These are phyloP conservation scores for Globisporangium echinulatum DNA, from an alignment of 352 stramenopile species.

Conservation along the genomic window DNA sequence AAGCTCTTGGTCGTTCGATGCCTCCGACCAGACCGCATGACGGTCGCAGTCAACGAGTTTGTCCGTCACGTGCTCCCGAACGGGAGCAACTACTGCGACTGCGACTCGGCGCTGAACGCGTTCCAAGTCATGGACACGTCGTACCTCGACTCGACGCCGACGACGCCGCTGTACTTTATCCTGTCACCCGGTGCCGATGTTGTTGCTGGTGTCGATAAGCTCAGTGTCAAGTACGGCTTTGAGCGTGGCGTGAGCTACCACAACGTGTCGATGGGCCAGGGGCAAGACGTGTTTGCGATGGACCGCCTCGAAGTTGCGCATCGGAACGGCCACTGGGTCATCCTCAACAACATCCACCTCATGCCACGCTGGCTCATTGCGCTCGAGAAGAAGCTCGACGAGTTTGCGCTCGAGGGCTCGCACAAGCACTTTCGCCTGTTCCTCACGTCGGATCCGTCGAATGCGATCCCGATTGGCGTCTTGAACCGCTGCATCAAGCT, in stretches of 20 bases:
- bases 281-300: conserved; percentile 94
- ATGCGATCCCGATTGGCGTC: conserved; percentile 92
- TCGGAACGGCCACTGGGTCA: conserved; percentile 96
- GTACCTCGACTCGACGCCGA: conserved; percentile 92
- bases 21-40: conserved; percentile 93
- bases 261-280: conserved; percentile 98
- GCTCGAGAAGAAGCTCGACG: conserved; percentile 97
- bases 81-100: conserved; percentile 93
- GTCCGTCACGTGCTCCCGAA: conserved; percentile 92
- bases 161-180: conserved; percentile 96
- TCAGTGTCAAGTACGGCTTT: conserved; percentile 93
- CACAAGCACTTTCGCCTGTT: conserved; percentile 95
- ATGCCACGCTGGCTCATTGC: conserved; percentile 95
- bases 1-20: conserved; percentile 96
- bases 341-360: conserved; percentile 97
- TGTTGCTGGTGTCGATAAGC: conserved; percentile 91
- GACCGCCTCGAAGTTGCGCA: conserved; percentile 92
- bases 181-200: conserved; percentile 94
- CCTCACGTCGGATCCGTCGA: conserved; percentile 91
- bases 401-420: conserved; percentile 90
- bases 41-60: conserved; percentile 92
- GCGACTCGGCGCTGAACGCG: conserved; percentile 94
- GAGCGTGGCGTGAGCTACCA: conserved; percentile 95
- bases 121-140: conserved; percentile 95
- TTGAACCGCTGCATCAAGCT: conserved; percentile 96